These are phyloP conservation scores for Micractinium sp. DNA, from an alignment of 139 green algal species.

Conservation along the genomic window DNA sequence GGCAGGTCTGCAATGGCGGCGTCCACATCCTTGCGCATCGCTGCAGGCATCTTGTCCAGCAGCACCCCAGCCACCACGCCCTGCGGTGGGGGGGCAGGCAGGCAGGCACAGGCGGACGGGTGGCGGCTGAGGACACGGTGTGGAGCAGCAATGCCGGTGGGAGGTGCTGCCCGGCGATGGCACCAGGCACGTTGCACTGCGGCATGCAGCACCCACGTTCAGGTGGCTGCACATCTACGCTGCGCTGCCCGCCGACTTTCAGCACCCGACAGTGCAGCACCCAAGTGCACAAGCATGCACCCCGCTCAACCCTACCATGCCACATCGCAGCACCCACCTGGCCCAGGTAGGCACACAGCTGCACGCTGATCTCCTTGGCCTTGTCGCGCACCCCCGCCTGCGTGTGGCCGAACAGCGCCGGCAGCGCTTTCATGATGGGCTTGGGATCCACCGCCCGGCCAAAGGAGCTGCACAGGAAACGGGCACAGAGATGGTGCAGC, in stretches of 20 bases:
- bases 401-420: slow-evolving; percentile 85
- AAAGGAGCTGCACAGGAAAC: slow-evolving; percentile 64
- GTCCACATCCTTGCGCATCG: slow-evolving; percentile 90
- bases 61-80: slow-evolving; percentile 70
- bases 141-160: no score
- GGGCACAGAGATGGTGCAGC: neutral
- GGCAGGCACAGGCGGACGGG: slow-evolving; percentile 60
- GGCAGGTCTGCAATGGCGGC: slow-evolving; percentile 29
- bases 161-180: no score
- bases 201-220: neutral
- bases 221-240: neutral
- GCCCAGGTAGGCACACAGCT: slow-evolving; percentile 86
- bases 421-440: slow-evolving; percentile 85
- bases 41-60: slow-evolving; percentile 88
- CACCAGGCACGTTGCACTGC: no score
- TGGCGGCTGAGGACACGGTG: no score
- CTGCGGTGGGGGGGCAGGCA: slow-evolving; percentile 67
- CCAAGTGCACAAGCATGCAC: neutral
- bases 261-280: no score
- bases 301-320: neutral
- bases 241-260: no score
- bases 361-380: slow-evolving; percentile 87
- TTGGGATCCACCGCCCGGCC: slow-evolving; percentile 81
- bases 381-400: slow-evolving; percentile 85
- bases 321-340: neutral